Base-by-base conservation (phyloP, 1,284 basidiomycete species). In the Serendipita sp. region DNA sequence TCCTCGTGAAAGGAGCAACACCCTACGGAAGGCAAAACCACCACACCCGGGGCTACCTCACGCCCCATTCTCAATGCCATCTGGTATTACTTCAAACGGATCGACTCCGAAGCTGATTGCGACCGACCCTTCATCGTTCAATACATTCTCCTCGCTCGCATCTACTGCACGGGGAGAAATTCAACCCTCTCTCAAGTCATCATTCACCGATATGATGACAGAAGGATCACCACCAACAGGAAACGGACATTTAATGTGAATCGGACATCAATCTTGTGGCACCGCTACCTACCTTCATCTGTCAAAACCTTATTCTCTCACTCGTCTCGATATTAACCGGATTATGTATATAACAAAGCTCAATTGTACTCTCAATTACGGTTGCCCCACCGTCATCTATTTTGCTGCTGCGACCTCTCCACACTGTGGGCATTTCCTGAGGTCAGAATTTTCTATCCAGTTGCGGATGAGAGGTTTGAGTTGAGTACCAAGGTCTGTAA, bases 401-500 rank as follows among this genome's bases (percentile, higher is more conserved):
- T 85, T 87, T 1, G 82, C 75, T 60, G 79, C 76, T 0, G 90
- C 89, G 2, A 87, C 76, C 29, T 74, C 73, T 1, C 87, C 87
- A 70, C 92, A 94, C 63, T 75, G 75, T 12, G 76, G 75, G 71
- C 92, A 94, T 64, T 75, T 84, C 61, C 92, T 78, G 63, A 84
- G 70, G 12, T 79, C 78, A 65, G 82, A 79, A 67, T 82, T 77
- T 15, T 70, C 67, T 72, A 78, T 78, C 91, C 91, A 94, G 60
- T 79, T 75, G 67, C 89, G 78, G 66, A 99, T 97, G 63, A 94
- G 78, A 0, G 93, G 91, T 76, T 96, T 96, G 66, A 98, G 79
- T 75, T 98, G 93, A 3, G 88, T 89, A 53, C 93, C 94, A 41
- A 99, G 81, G 72, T 98, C 91, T 0, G 86, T 88, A 69, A 91